Evolutionary conservation across 1,139 yeast genomes (phyloP), one percentile per base, ranked within the genome.

Genomic region (Blastobotrys capitulatus): DNA sequence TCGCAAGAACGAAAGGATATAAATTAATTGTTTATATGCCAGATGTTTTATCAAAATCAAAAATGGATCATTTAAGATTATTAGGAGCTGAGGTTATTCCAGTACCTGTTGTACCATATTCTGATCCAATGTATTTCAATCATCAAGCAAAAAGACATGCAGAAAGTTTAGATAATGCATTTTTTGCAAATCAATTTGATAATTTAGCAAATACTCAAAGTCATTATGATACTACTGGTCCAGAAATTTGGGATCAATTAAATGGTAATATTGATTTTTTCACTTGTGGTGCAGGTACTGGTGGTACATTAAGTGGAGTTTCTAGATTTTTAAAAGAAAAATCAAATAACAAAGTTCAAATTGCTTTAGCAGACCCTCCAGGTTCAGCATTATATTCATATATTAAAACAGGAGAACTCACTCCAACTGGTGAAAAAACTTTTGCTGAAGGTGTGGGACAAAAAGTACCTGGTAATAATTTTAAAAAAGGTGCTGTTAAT

Each of bases 401-500:
- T 63, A 80, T 89, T 54, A 79, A 78, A 54, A 78, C 79, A n/a
- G 88, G 89, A 19, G 71, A 79, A 60, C 73, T 77, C 41, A 79
- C 78, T 35, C 60, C 89, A 59, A 79, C 79, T 1, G 96, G 86
- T 2, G 46, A 39, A 3, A 85, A 95, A 0, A 85, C 95, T 0
- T 88, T 90, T 67, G 89, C 96, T 16, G 97, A 89, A 69, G 97
- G 97, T 38, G 87, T 89, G 68, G 97, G 97, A 34, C 97, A 89
- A 69, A 96, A 96, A 44, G 77, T 97, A 59, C 84, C 90, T 59
- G 89, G 97, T 8, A 85, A 79, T 54, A 89, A 89, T 65, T 76
- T 89, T 67, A 73, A 74, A 38, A 86, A 82, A 36, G 96, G 87
- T 55, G 69, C 88, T 31, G 83, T 76, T 16, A 76, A 86, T 44